Conservation (phyloP, 495 filamentous ascomycete species). For the Xylaria telfairii region DNA sequence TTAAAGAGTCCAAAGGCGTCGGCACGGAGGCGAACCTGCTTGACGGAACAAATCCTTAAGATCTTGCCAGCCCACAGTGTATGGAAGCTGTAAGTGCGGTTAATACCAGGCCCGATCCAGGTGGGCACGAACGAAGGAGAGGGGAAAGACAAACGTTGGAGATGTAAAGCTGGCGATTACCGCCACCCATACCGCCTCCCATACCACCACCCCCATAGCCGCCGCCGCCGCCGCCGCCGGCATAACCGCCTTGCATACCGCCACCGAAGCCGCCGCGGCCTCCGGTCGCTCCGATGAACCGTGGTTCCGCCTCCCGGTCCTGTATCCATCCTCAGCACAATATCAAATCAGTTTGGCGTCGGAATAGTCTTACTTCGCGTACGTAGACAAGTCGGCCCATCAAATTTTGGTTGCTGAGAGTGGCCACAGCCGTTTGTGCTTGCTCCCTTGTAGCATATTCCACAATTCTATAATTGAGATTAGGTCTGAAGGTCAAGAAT, state of each 20-base stretch:
- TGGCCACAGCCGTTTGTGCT: constrained; percentile 96
- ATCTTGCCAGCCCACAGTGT: constrained; percentile 98
- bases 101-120: constrained; percentile 42
- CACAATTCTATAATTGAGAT: constrained; percentile 77
- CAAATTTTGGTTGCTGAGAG: constrained; percentile 97
- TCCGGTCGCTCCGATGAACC: constrained; percentile 78
- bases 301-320: constrained; percentile 96
- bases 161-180: constrained; percentile 91
- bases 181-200: constrained; percentile 47
- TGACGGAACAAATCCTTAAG: constrained; percentile 98
- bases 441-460: constrained; percentile 99
- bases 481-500: constrained; percentile 1
- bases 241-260: constrained; percentile 51
- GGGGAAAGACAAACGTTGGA: constrained; percentile 84
- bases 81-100: constrained; percentile 76
- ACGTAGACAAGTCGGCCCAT: constrained; percentile 99
- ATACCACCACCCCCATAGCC: constrained; percentile 43
- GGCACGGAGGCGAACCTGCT: constrained; percentile 73
- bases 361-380: constrained; percentile 75
- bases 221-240: constrained; percentile 52
- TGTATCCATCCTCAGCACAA: constrained; percentile 45
- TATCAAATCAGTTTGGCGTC: constrained; percentile 21
- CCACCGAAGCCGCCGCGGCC: constrained; percentile 70
- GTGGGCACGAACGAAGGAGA: constrained; percentile 28
- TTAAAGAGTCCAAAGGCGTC: neutral